Base-by-base conservation (phyloP, 2,329 filamentous ascomycete genomes). In the Monilinia laxa region DNA sequence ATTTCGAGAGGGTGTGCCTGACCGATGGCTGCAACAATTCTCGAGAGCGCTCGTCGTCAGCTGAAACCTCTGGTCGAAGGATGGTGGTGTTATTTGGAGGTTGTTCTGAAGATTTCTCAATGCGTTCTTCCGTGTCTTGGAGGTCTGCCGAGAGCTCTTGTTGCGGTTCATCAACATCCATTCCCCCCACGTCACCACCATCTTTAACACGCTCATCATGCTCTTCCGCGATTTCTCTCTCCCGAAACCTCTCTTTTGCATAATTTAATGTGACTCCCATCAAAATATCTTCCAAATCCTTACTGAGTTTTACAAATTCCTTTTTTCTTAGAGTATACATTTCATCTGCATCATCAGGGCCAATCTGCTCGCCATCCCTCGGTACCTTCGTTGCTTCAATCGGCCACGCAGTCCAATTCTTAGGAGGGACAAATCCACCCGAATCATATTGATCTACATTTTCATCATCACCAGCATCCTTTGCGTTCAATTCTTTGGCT, bases 371-470 rank as follows among this genome's bases (percentile, higher is more conserved):
- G 25, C 80, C 80, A 18, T 82, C 80, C 20, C 80, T 79, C 1
- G 90, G 91, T 10, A 95, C 87, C 35, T 83, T 79, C 10, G 81
- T 78, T 5, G 84, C 81, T 25, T 82, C 82, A 74, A 96, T 77
- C 5, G 94, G 94, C 94, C 94, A 97, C 0, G 93, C 90, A 23
- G 91, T 91, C 93, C 94, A 97, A 5, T 75, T 70, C 67, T 84
- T 85, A 0, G 85, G 81, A 2, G 84, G 84, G 5, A 76, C 77
- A 82, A 85, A 88, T 11, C 42, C 59, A 11, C 56, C 53, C 1
- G 49, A 25, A 18, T 64, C 56, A 52, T 58, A 57, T 28, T 31
- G 62, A 73, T 73, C 67, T 76, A 77, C 67, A 70, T 75, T 72
- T 38, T 75, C 55, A 40, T 77, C 75, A 55, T 68, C 42, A 25